Base-by-base conservation (phyloP, 2,329 filamentous ascomycete species). In the Sclerotinia subarctica region DNA sequence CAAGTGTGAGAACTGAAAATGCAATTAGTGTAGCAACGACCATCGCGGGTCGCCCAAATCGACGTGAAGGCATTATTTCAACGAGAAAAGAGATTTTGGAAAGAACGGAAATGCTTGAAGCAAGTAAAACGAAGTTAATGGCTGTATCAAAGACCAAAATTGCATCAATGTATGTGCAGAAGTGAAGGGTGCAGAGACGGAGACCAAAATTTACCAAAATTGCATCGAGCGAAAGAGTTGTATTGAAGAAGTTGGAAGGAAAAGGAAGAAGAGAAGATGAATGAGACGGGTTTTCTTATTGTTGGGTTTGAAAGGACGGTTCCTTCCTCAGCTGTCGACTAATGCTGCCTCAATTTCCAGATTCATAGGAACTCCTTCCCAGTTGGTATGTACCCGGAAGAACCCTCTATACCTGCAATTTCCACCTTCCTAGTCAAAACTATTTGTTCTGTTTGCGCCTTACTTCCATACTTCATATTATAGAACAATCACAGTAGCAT, bases 1-100 rank as follows among this genome's bases (percentile, higher is more conserved):
- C 67, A n/a, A 75, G 51, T 24, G 71, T 64, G 17, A 75, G 53
- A 35, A 75, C 70, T 1, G 73, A 71, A 44, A 76, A 56, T 10
- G 46, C 66, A 64, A 74, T 73, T 26, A 75, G 67, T 8, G 71
- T 26, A 19, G 64, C 24, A 44, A 74, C 71, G 2, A 69, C 68
- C 24, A 69, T 29, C 26, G 71, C 53, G 15, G 66, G 68, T 17
- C 66, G 46, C 24, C 69, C 53, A 17, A 72, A 66, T 38, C 70
- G 71, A 53, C 70, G 73, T 57, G 70, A 70, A 69, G 68, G 71
- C 73, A 75, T 76, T 51, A 58, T 53, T 26, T 54, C n/a, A 52
- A 65, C 62, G 32, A 24, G 46, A 66, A 62, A 60, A 57, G 47
- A 66, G 49, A 62, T 46, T 68, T 53, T 35, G 58, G 15, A 64